phyloP scores from a whole-genome alignment of 1,284 basidiomycete genomes.

The Takashimella koratensis region DNA sequence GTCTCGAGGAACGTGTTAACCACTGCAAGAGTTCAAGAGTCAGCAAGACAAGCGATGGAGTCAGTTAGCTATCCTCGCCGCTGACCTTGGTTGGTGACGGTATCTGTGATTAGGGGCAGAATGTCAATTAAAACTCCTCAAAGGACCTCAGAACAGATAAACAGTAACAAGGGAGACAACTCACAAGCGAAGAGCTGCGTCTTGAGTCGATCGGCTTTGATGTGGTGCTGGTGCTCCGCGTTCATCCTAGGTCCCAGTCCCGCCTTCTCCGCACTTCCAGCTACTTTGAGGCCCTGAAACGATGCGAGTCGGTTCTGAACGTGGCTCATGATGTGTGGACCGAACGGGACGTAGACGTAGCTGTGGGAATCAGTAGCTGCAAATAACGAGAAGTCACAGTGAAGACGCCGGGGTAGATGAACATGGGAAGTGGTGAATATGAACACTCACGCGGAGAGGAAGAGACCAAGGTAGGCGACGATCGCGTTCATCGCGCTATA shows the following conservation, averaged over 20 bases:
- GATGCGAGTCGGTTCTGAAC: conserved; percentile 51
- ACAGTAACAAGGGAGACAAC: conserved; percentile 16
- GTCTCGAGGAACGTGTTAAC: conserved; percentile 79
- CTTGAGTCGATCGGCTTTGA: conserved; percentile 64
- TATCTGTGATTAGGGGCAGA: conserved; percentile 55
- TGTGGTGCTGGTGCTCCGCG: conserved; percentile 46
- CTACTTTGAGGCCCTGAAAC: conserved; percentile 17
- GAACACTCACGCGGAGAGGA: background rate
- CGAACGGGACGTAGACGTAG: conserved; percentile 89
- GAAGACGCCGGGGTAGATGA: too few species aligned
- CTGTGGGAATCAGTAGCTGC: conserved; percentile 14
- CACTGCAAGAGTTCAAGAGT: too few species aligned
- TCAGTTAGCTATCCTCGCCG: too few species aligned
- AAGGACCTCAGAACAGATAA: background rate
- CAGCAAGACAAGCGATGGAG: background rate
- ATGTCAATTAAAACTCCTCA: background rate
- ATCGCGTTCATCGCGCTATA: conserved; percentile 68
- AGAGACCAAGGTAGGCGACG: conserved; percentile 79
- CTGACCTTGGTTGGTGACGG: conserved; percentile 89
- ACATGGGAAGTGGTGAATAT: background rate
- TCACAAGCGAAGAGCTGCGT: conserved; percentile 83
- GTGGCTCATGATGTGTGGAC: conserved; percentile 68
- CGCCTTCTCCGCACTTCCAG: conserved; percentile 26
- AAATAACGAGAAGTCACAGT: too few species aligned
- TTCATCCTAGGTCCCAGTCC: conserved; percentile 55